Evolutionary conservation across 345 rosid genomes (phyloP), one percentile per base, ranked within the genome.

Genomic region (Cochlearia excelsa): DNA sequence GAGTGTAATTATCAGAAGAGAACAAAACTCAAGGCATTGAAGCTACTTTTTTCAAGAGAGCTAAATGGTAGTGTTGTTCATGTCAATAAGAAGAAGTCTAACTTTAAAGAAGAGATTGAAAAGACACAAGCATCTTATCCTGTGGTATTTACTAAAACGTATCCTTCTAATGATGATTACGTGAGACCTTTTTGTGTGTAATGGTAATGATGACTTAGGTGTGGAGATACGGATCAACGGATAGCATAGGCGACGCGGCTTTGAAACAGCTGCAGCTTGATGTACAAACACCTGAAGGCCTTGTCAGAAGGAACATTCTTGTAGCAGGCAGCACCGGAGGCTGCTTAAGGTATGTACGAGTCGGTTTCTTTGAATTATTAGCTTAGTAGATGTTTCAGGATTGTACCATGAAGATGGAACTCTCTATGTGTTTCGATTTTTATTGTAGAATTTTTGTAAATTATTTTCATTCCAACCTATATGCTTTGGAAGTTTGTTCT

Each of bases 1-100:
- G 69, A 63, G 39, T 4, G 38, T 35, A 63, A 63, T n/a, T 63
- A 63, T 50, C 74, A 65, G 48, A 45, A 59, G 67, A 66, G 73
- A 16, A 52, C 55, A 23, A 58, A 68, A 40, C 67, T 57, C 58
- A 66, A 64, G 68, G 66, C 78, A 38, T 51, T 76, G 52, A 69
- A 65, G 67, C 86, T 92, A 48, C 77, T 92, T 54, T 73, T 70
- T 69, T 68, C 58, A 6, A 81, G 97, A 70, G 97, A 86, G 80
- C 65, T 92, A 67, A 75, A 74, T 51, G 86, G 96, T 35, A 68
- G 71, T 63, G 40, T 61, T 47, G 61, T 82, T 51, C 33, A 69
- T 60, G 50, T 64, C 40, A 44, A 43, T 50, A 76, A 71, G 58
- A 68, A 79, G 59, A 78, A 69, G 67, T 66, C 63, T 62, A 79